Conservation (phyloP, 1,139 yeast species). For the Hemisphaericaspora xylofermentans region DNA sequence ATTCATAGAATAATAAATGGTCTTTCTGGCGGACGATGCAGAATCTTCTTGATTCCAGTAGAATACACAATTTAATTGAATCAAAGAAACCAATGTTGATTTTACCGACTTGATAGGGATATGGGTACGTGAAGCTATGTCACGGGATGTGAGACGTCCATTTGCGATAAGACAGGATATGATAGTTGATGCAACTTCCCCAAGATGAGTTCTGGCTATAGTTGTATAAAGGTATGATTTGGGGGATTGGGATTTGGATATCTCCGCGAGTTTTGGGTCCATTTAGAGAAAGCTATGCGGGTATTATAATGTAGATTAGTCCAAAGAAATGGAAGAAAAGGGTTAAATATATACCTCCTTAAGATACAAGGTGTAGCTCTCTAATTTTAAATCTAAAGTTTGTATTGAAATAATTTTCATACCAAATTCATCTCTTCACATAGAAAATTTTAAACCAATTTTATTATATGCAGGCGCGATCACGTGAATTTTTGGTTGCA, state of each 20-base stretch:
- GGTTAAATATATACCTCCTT: background rate
- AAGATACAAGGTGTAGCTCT: too few relatives aligned
- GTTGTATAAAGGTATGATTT: constrained; percentile 56
- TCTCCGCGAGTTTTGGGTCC: constrained; percentile 17
- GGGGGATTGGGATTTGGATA: constrained; percentile 55
- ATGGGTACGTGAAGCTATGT: constrained; percentile 40
- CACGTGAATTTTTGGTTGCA: background rate
- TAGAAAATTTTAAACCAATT: background rate
- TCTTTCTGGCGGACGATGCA: constrained; percentile 14
- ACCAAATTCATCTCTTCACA: background rate
- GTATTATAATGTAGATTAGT: background rate
- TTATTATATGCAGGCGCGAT: background rate
- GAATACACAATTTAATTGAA: constrained; percentile 63
- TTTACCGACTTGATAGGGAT: constrained; percentile 48
- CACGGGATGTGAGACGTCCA: constrained; percentile 55
- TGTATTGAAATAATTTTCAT: background rate
- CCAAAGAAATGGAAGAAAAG: background rate
- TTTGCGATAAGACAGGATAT: constrained; percentile 56
- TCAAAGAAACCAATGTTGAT: constrained; percentile 59
- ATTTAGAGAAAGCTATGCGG: constrained; percentile 6
- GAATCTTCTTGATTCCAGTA: constrained; percentile 49
- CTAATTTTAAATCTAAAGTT: too few relatives aligned
- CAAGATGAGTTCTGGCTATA: constrained; percentile 55
- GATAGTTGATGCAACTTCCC: constrained; percentile 61
- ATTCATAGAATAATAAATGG: constrained; percentile 55